These are phyloP conservation scores for Cladophialophora chaetospira DNA, from an alignment of 2,329 filamentous ascomycete genomes.

Conservation along the genomic window DNA sequence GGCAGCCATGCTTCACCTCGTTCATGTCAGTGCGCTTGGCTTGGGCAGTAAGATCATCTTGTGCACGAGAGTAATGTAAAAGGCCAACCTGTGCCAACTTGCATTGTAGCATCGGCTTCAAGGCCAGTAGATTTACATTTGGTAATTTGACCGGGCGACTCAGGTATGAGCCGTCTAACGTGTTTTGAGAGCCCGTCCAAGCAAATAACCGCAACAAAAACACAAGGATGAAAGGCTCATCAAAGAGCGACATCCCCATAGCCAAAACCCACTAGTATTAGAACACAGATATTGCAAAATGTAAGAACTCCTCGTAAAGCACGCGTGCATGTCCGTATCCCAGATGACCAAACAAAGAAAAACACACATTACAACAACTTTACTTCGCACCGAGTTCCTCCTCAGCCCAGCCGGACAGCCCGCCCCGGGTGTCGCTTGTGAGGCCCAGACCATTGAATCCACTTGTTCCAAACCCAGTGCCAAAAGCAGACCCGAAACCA, in stretches of 20 bases:
- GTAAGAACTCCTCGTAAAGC: slow-evolving; percentile 18
- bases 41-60: no score
- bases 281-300: slow-evolving; percentile 19
- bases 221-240: slow-evolving; percentile 1
- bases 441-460: slow-evolving; percentile 61
- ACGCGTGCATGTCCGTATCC: slow-evolving; percentile 12
- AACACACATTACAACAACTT: slow-evolving; percentile 17
- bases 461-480: slow-evolving; percentile 56
- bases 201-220: neutral
- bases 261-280: slow-evolving; percentile 19
- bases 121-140: neutral
- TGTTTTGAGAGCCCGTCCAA: neutral
- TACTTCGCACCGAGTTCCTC: slow-evolving; percentile 63
- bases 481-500: slow-evolving; percentile 60
- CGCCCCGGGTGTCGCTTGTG: slow-evolving; percentile 53
- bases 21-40: no score
- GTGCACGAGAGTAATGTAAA: no score
- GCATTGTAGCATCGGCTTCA: neutral
- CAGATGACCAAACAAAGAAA: slow-evolving; percentile 12
- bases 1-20: no score
- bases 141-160: neutral
- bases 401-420: slow-evolving; percentile 64
- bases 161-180: neutral
- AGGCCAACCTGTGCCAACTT: no score
- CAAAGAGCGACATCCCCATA: slow-evolving; percentile 1